Evolutionary conservation across 2,329 filamentous ascomycete species (phyloP).

Genomic region (Venturia oleaginea): DNA sequence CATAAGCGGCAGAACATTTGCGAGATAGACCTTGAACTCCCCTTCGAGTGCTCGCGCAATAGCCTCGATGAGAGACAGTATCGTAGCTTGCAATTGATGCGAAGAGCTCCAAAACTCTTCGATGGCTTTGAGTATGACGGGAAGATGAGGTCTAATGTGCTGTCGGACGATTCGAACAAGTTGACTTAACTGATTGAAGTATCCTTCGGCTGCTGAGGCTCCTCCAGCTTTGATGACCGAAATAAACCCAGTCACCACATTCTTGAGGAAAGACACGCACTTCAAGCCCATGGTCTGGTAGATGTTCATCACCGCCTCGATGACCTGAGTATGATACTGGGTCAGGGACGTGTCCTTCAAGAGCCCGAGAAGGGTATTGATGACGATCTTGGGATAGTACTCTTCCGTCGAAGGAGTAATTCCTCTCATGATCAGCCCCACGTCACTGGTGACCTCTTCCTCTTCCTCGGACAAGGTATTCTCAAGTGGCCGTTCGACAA

Average conservation of each 20-base stretch:
- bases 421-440: conserved; percentile 95
- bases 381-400: conserved; percentile 96
- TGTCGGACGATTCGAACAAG: conserved; percentile 92
- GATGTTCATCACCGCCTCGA: conserved; percentile 97
- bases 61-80: conserved; percentile 83
- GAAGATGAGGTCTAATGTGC: conserved; percentile 86
- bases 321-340: conserved; percentile 86
- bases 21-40: conserved; percentile 95
- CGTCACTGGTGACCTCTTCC: conserved; percentile 67
- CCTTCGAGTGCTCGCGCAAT: conserved; percentile 90
- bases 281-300: conserved; percentile 94
- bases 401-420: conserved; percentile 95
- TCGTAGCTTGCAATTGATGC: conserved; percentile 76
- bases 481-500: conserved; percentile 81
- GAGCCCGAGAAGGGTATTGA: conserved; percentile 88
- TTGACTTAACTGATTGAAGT: conserved; percentile 92
- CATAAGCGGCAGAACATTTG: conserved; percentile 83
- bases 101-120: conserved; percentile 85
- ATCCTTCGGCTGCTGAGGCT: conserved; percentile 73
- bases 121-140: conserved; percentile 75
- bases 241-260: conserved; percentile 91
- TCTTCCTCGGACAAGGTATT: conserved; percentile 60
- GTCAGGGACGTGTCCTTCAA: conserved; percentile 82
- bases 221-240: conserved; percentile 78
- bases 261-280: conserved; percentile 87